These are phyloP conservation scores for Fraxinus sp. DNA, from an alignment of 305 asterid species.

Conservation along the genomic window DNA sequence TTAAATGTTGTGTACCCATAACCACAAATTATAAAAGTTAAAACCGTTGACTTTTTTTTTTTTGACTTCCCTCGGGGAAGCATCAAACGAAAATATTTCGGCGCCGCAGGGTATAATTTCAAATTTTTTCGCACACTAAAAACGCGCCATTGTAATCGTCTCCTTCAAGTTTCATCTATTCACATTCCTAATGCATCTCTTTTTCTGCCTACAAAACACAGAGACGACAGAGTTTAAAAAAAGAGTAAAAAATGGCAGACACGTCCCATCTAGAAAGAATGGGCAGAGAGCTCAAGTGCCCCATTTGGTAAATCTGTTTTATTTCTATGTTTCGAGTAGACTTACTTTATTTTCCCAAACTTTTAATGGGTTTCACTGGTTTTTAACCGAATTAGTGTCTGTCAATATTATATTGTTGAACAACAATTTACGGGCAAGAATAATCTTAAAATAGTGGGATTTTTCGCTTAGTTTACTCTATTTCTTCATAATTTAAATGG, in stretches of 20 bases:
- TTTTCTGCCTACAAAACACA: not conserved
- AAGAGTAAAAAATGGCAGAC: slow-evolving; percentile 49
- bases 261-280: slow-evolving; percentile 73
- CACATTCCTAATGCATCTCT: not conserved
- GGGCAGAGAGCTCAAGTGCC: slow-evolving; percentile 98
- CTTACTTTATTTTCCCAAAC: not conserved
- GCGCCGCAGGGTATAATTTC: slow-evolving; percentile 31
- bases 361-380: not conserved
- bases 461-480: not conserved
- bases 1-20: too few species aligned
- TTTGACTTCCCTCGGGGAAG: slow-evolving; percentile 22
- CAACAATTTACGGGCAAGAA: not conserved
- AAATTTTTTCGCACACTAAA: slow-evolving; percentile 14
- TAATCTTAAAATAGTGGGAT: not conserved
- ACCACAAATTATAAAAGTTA: not conserved
- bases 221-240: not conserved
- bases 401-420: not conserved
- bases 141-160: not conserved
- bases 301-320: slow-evolving; percentile 60
- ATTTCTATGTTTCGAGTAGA: not conserved
- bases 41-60: not conserved
- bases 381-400: not conserved
- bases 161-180: slow-evolving; percentile 2
- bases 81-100: slow-evolving; percentile 16
- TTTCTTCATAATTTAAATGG: not conserved